Conservation (phyloP, 176 grass and related monocot genomes). For the Cocos nucifera region DNA sequence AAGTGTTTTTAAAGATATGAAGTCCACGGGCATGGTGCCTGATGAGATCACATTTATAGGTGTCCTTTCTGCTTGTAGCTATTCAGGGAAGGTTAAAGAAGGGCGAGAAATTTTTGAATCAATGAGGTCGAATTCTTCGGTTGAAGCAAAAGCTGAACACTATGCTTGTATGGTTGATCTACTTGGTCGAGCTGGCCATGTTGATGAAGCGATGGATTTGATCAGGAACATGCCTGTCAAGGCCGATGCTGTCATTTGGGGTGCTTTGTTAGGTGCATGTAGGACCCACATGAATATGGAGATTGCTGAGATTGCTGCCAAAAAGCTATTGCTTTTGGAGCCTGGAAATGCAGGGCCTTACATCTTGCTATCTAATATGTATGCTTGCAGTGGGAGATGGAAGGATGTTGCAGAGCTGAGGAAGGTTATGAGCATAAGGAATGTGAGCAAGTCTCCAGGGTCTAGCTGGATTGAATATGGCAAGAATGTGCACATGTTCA, state of each 20-base stretch:
- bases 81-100: constrained; percentile 66
- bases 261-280: constrained; percentile 64
- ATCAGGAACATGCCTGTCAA: constrained; percentile 48
- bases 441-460: constrained; percentile 60
- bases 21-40: constrained; percentile 28
- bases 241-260: constrained; percentile 69
- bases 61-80: constrained; percentile 64
- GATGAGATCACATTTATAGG: constrained; percentile 72
- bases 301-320: constrained; percentile 62
- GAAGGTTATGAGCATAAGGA: constrained; percentile 58
- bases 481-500: constrained; percentile 67
- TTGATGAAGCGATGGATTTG: constrained; percentile 57
- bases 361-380: constrained; percentile 67
- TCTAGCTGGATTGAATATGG: constrained; percentile 72
- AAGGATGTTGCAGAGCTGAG: constrained; percentile 54
- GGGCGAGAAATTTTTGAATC: constrained; percentile 54
- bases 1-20: constrained; percentile 46
- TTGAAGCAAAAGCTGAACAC: constrained; percentile 40
- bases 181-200: constrained; percentile 52
- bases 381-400: constrained; percentile 61
- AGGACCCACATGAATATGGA: constrained; percentile 69
- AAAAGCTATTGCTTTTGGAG: constrained; percentile 55
- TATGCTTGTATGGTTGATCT: constrained; percentile 79
- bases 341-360: constrained; percentile 58
- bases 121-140: constrained; percentile 30